Evolutionary conservation across 768 basidiomycete genomes (phyloP).

Genomic region (Rhodotorula sphaerocarpa): DNA sequence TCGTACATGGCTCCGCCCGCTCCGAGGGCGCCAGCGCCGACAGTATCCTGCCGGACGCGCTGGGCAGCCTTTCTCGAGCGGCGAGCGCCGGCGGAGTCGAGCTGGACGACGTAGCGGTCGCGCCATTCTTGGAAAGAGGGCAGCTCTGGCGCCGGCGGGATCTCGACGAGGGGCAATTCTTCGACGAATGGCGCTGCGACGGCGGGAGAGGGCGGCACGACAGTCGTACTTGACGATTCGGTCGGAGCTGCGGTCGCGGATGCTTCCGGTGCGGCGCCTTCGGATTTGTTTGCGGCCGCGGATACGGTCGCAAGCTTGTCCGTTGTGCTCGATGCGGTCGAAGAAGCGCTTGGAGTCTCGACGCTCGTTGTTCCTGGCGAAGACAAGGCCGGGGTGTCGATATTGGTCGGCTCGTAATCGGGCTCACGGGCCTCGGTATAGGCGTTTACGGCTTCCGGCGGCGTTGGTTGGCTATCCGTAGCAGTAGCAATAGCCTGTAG

Average conservation of each 20-base stretch:
- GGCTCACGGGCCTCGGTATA: no score
- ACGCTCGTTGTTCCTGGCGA: no score
- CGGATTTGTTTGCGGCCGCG: no score
- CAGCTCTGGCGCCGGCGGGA: slow-evolving; percentile 41
- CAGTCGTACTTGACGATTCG: not conserved
- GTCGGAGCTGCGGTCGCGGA: not conserved
- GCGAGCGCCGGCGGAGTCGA: slow-evolving; percentile 18
- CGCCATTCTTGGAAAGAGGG: slow-evolving; percentile 87
- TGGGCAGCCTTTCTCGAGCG: slow-evolving; percentile 28
- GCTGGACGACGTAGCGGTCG: slow-evolving; percentile 53
- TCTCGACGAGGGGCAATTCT: slow-evolving; percentile 10
- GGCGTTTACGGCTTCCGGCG: no score
- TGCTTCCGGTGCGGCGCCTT: no score
- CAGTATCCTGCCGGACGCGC: slow-evolving; percentile 26
- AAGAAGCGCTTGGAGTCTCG: no score
- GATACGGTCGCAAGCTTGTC: no score
- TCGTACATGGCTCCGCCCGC: not conserved
- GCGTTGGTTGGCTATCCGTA: no score
- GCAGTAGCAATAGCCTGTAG: no score
- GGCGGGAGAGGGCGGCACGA: not conserved
- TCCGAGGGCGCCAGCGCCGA: not conserved
- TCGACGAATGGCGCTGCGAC: not conserved
- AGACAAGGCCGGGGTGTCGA: no score
- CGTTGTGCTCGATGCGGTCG: no score
- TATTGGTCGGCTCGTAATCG: no score